Conservation (phyloP, 169 alveolate genomes). For the Plasmodium relictum region DNA sequence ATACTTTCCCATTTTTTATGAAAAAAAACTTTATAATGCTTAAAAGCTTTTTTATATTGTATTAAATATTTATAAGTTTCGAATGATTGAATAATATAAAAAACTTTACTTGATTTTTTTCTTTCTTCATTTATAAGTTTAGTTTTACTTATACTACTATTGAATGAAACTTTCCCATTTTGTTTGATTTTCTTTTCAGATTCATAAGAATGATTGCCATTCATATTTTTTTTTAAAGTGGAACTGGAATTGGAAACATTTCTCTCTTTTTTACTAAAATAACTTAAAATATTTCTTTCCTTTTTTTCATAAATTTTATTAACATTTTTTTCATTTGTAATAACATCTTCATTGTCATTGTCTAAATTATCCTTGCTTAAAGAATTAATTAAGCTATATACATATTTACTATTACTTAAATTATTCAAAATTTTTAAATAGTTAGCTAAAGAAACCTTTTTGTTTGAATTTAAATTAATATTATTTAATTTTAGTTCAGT, state of each 20-base stretch:
- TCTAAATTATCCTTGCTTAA: constrained; percentile 5
- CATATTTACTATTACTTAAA: constrained; percentile 38
- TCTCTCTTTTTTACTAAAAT: background rate
- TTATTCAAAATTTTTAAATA: constrained; percentile 49
- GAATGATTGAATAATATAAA: constrained; percentile 45
- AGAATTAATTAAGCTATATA: constrained; percentile 15
- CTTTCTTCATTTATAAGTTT: constrained; percentile 6
- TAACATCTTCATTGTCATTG: background rate
- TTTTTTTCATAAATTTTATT: constrained; percentile 5
- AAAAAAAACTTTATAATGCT: constrained; percentile 38
- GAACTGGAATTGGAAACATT: background rate
- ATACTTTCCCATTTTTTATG: constrained; percentile 56
- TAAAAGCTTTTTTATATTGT: constrained; percentile 48
- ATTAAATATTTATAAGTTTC: constrained; percentile 45
- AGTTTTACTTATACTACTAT: background rate
- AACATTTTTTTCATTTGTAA: background rate
- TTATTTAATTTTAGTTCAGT: constrained; percentile 51
- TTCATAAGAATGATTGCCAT: background rate
- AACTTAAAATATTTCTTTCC: background rate
- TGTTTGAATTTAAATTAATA: background rate
- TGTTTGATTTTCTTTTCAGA: background rate
- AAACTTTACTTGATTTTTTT: constrained; percentile 24
- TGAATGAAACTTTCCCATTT: background rate
- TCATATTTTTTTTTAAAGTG: background rate
- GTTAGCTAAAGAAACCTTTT: background rate